phyloP scores from a whole-genome alignment of 2,329 filamentous ascomycete species.

The Fusarium chaquense region DNA sequence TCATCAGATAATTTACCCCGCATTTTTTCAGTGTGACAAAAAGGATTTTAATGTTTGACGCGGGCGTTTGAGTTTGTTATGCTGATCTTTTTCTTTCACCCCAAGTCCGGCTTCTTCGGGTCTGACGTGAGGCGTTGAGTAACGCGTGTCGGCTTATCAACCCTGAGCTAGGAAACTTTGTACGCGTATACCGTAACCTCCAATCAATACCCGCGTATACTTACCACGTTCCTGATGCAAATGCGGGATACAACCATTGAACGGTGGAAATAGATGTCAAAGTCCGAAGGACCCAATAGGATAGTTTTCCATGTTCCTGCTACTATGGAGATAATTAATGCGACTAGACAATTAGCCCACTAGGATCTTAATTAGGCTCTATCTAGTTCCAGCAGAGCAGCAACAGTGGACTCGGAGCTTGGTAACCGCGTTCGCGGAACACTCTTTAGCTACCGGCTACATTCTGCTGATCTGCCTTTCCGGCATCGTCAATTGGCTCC shows the following conservation, averaged over 20 bases:
- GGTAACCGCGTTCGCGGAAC: too few species aligned
- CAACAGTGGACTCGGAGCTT: not conserved
- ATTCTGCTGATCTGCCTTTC: constrained; percentile 9
- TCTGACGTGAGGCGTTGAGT: constrained; percentile 24
- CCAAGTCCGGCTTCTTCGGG: constrained; percentile 20
- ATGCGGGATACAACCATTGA: not conserved
- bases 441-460: constrained; percentile 13
- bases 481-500: constrained; percentile 7
- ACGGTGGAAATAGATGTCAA: too few species aligned
- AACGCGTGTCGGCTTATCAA: constrained; percentile 25
- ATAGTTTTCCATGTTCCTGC: not conserved
- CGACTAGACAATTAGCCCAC: not conserved
- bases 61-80: not conserved
- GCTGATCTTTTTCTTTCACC: constrained; percentile 7
- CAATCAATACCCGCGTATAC: not conserved
- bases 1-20: constrained; percentile 37
- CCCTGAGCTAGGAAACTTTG: constrained; percentile 2
- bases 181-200: constrained; percentile 25
- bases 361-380: not conserved
- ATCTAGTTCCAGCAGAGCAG: not conserved
- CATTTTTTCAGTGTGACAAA: not conserved
- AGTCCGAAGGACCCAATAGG: not conserved
- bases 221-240: not conserved
- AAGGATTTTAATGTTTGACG: not conserved
- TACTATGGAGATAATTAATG: not conserved